Base-by-base conservation (phyloP, 768 basidiomycete genomes). In the Harrya chromipes region DNA sequence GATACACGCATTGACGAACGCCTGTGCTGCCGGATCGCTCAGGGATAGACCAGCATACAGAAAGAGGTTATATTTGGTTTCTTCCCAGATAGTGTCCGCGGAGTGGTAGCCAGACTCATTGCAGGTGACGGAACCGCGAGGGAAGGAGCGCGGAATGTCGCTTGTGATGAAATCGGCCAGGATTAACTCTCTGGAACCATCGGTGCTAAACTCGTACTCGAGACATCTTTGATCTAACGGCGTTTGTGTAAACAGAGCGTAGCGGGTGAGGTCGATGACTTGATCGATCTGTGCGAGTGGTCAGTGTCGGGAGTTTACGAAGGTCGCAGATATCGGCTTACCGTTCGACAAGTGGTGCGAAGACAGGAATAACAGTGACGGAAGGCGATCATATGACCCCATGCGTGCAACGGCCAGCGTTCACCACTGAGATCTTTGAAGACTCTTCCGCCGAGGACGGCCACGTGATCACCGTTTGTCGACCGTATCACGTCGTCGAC, bases 401-500 rank as follows among this genome's bases (percentile, higher is more conserved):
- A 70, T 7, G 65, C 70, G 33, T 66, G 69, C 43, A 71, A 59
- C 24, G 70, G 66, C 63, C 63, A 68, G 21, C 53, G 42, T 46
- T 55, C 54, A n/a, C 55, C 55, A 27, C 66, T 63, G 33, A 49
- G 11, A 38, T 62, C 46, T 33, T 68, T 70, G 52, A 66, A 70
- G n/a, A 71, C 61, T 39, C 60, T 66, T 17, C 66, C 69, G 4
- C 68, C 69, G 16, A 70, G 60, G 17, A 70, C 53, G n/a, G 57
- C 42, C 14, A 70, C 50, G 24, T 63, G 62, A 13, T 69, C 70
- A 17, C 59, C 63, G 4, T 57, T 53, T 10, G 49, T 53, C 11
- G 60, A 60, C n/a, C 70, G 60, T 6, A 70, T 44, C 1, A 68
- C 70, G 24, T 70, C 70, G 35, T 71, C 63, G 9, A 67, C 55